Conservation (phyloP, 2,329 filamentous ascomycete species). For the Trichoderma afroharzianum region DNA sequence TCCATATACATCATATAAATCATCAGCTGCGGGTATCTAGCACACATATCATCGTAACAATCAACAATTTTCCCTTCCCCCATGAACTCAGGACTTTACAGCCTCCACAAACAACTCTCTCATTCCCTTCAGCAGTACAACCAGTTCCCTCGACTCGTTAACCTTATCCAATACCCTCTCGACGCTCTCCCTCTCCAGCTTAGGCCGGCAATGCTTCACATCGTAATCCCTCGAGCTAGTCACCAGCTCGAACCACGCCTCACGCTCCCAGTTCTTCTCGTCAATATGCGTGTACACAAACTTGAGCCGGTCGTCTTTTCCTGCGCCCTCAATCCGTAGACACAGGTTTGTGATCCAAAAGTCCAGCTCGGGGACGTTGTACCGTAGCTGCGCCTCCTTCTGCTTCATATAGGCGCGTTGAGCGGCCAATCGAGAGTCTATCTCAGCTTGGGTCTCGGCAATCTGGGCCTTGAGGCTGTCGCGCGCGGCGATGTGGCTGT, state of each 20-base stretch:
- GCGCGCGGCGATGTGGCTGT: conserved; percentile 55
- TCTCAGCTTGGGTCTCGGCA: conserved; percentile 64
- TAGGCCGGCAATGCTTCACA: conserved; percentile 75
- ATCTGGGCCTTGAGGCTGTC: conserved; percentile 60
- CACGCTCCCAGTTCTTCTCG: conserved; percentile 80
- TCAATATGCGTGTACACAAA: conserved; percentile 87
- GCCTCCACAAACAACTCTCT: conserved; percentile 70
- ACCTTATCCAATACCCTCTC: conserved; percentile 73
- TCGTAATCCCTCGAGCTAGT: conserved; percentile 81
- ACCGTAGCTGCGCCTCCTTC: conserved; percentile 76
- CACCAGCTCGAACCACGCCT: conserved; percentile 90
- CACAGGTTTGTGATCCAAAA: conserved; percentile 95
- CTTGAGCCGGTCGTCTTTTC: conserved; percentile 77
- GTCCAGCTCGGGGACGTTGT: conserved; percentile 88
- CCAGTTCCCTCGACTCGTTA: conserved; percentile 75
- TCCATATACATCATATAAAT: neutral
- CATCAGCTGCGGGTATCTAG: conserved; percentile 3
- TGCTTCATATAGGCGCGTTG: conserved; percentile 69
- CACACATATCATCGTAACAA: neutral
- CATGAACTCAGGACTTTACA: conserved; percentile 46
- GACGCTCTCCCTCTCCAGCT: conserved; percentile 73
- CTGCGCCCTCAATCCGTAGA: conserved; percentile 83
- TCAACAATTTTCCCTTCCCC: neutral
- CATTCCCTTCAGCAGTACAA: conserved; percentile 75
- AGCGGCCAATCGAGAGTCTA: conserved; percentile 65